Evolutionary conservation across 768 basidiomycete genomes (phyloP).

Genomic region (Leccinum boreale): DNA sequence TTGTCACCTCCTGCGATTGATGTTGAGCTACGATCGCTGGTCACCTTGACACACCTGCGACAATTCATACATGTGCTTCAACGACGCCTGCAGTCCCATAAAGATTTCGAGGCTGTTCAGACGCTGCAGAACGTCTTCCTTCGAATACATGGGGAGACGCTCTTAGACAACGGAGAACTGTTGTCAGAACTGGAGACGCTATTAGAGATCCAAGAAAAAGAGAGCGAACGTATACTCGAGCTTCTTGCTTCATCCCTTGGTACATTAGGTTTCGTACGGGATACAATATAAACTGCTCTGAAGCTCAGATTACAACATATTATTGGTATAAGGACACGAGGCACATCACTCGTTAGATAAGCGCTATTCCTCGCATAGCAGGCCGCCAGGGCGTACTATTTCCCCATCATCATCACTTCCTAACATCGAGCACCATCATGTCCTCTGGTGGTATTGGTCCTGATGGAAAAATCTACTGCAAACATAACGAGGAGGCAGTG

Average conservation of each 20-base stretch:
- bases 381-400: not conserved
- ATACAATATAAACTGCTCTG: constrained; percentile 42
- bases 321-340: not conserved
- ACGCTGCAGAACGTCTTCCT: constrained; percentile 83
- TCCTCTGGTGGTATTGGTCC: constrained; percentile 16
- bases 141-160: constrained; percentile 76
- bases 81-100: constrained; percentile 68
- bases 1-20: constrained; percentile 91
- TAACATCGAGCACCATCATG: constrained; percentile 17
- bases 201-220: constrained; percentile 62
- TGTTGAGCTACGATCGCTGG: constrained; percentile 80
- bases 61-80: constrained; percentile 74
- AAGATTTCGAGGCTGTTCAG: constrained; percentile 95
- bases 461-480: constrained; percentile 39
- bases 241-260: constrained; percentile 72
- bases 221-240: constrained; percentile 76
- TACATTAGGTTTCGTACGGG: constrained; percentile 72
- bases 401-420: not conserved
- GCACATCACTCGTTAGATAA: constrained; percentile 22
- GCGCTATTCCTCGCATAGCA: not conserved
- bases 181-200: constrained; percentile 54
- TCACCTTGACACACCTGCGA: constrained; percentile 57
- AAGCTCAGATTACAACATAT: not conserved
- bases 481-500: constrained; percentile 32
- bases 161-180: constrained; percentile 71